Evolutionary conservation across 108 stramenopile species (phyloP).

Genomic region (Ochromonas danica): DNA sequence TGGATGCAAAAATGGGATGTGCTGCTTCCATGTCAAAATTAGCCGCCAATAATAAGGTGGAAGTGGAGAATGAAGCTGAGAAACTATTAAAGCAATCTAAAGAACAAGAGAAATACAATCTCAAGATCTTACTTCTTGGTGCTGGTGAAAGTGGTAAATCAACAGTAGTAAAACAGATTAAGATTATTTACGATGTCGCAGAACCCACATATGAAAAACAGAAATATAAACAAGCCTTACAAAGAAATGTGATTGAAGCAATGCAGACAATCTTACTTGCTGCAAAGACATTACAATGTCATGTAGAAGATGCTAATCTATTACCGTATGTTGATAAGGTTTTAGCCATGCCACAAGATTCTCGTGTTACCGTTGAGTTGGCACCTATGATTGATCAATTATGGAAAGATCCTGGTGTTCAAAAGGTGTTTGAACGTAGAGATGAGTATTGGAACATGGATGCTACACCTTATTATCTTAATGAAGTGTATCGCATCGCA

Average conservation of each 20-base stretch:
- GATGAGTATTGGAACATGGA: slow-evolving; percentile 59
- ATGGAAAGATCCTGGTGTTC: slow-evolving; percentile 53
- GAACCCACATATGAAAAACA: neutral
- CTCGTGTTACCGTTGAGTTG: slow-evolving; percentile 24
- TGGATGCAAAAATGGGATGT: too few relatives aligned
- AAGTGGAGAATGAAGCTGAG: neutral
- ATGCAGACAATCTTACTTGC: neutral
- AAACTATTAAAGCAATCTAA: neutral
- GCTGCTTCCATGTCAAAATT: too few relatives aligned
- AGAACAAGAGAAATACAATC: slow-evolving; percentile 53
- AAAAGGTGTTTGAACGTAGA: slow-evolving; percentile 32
- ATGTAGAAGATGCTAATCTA: neutral
- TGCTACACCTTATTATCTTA: slow-evolving; percentile 77
- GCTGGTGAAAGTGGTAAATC: slow-evolving; percentile 98
- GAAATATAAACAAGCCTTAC: neutral
- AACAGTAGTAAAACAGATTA: slow-evolving; percentile 80
- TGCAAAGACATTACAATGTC: neutral
- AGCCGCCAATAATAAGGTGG: too few relatives aligned
- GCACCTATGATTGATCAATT: slow-evolving; percentile 50
- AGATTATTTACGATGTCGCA: slow-evolving; percentile 41
- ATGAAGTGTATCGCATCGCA: slow-evolving; percentile 72
- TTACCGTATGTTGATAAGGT: neutral
- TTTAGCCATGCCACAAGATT: neutral
- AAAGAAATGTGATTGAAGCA: neutral
- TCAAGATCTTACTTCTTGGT: slow-evolving; percentile 94